Conservation (phyloP, 169 alveolate species). For the Plasmodium berghei region DNA sequence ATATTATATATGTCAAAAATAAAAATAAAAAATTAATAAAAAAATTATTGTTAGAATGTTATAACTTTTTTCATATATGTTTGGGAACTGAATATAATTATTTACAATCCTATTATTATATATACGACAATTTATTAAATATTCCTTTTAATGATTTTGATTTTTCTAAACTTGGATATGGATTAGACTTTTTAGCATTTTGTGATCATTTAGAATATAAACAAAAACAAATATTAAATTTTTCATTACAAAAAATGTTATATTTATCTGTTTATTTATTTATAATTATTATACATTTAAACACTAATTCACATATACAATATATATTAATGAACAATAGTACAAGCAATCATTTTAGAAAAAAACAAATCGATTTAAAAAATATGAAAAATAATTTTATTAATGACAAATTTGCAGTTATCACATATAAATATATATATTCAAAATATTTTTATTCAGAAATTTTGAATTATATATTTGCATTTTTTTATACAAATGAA, state of each 20-base stretch:
- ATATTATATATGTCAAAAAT: conserved; percentile 60
- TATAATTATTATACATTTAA: conserved; percentile 29
- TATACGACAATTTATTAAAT: conserved; percentile 44
- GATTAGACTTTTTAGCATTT: conserved; percentile 34
- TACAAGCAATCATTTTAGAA: conserved; percentile 7
- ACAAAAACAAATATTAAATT: conserved; percentile 31
- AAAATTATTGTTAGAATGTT: conserved; percentile 10
- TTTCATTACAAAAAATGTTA: conserved; percentile 39
- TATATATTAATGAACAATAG: conserved; percentile 38
- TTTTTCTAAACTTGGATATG: conserved; percentile 32
- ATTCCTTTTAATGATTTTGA: conserved; percentile 63
- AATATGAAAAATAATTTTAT: conserved; percentile 42
- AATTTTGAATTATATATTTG: conserved; percentile 35
- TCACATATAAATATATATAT: conserved; percentile 49
- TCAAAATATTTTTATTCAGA: conserved; percentile 47
- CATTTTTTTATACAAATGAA: conserved; percentile 54
- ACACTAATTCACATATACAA: conserved; percentile 37
- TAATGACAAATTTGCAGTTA: conserved; percentile 35
- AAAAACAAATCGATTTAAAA: conserved; percentile 9
- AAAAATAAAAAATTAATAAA: conserved; percentile 34
- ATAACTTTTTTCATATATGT: conserved; percentile 29
- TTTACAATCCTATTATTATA: conserved; percentile 39
- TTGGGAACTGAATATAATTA: conserved; percentile 49
- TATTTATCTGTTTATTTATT: conserved; percentile 24
- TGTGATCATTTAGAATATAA: conserved; percentile 54